Evolutionary conservation across 1,139 yeast genomes (phyloP).

Genomic region (Yamadazyma trypodendri): DNA sequence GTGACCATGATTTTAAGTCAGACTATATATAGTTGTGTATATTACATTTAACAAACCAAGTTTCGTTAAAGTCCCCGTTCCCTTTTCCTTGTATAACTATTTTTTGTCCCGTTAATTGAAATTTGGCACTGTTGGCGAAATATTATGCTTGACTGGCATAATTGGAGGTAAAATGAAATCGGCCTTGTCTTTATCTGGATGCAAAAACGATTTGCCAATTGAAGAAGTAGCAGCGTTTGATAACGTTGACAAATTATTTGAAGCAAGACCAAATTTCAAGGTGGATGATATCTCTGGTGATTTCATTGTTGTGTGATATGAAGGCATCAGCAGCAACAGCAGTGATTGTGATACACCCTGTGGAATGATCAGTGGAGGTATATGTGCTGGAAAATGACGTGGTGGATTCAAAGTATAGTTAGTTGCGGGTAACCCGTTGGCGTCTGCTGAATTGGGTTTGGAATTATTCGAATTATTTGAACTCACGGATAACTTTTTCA

Average conservation of each 20-base stretch:
- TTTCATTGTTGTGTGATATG: neutral
- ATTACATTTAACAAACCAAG: neutral
- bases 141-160: neutral
- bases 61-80: no score
- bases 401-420: constrained; percentile 1
- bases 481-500: constrained; percentile 1
- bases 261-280: neutral
- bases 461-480: constrained; percentile 2
- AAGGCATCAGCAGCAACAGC: neutral
- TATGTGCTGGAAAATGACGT: neutral
- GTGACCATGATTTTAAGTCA: neutral
- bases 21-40: neutral
- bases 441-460: neutral
- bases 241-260: constrained; percentile 2
- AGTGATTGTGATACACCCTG: neutral
- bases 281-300: constrained; percentile 1
- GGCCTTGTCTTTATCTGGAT: constrained; percentile 1
- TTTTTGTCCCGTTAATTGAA: neutral
- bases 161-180: constrained; percentile 5
- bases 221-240: constrained; percentile 4
- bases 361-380: neutral
- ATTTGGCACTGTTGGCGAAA: constrained; percentile 1
- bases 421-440: neutral
- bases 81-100: neutral
- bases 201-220: neutral